phyloP scores from a whole-genome alignment of 306 rosid species.

The Pterocarpus macrocarpus region DNA sequence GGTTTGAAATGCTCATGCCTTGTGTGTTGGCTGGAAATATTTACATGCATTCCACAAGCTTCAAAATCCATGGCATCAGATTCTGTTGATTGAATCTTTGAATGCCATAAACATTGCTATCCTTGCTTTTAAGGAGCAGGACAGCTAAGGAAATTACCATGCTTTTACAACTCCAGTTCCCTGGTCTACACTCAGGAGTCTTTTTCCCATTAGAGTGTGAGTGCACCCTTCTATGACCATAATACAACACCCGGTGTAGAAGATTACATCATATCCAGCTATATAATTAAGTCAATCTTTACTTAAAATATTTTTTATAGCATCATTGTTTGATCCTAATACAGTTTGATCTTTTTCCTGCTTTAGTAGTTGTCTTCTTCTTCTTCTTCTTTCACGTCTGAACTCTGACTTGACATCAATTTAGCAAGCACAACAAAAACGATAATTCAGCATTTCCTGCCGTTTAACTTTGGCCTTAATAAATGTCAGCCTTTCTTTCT shows the following conservation, averaged over 20 bases:
- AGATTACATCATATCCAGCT: background rate
- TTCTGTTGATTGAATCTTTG: constrained; percentile 24
- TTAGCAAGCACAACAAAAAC: constrained; percentile 4
- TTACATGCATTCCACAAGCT: constrained; percentile 5
- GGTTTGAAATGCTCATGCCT: constrained; percentile 24
- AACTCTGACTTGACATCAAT: background rate
- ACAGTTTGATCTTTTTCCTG: background rate
- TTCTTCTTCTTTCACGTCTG: background rate
- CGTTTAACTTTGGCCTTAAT: background rate
- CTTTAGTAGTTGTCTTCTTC: too few relatives aligned
- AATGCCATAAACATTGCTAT: constrained; percentile 2
- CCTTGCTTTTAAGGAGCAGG: constrained; percentile 7
- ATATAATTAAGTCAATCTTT: constrained; percentile 11
- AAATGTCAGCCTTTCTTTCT: constrained; percentile 4
- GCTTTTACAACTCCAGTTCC: constrained; percentile 13
- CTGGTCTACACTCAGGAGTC: background rate
- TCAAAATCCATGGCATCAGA: background rate
- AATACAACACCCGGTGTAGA: background rate
- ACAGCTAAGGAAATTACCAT: background rate
- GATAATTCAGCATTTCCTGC: background rate
- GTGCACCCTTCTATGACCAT: background rate
- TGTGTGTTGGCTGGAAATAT: constrained; percentile 13
- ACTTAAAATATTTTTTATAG: background rate
- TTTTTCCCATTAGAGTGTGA: background rate
- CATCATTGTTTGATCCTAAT: constrained; percentile 1